phyloP scores from a whole-genome alignment of 805 yeast species.

The Phaffomyces opuntiae region DNA sequence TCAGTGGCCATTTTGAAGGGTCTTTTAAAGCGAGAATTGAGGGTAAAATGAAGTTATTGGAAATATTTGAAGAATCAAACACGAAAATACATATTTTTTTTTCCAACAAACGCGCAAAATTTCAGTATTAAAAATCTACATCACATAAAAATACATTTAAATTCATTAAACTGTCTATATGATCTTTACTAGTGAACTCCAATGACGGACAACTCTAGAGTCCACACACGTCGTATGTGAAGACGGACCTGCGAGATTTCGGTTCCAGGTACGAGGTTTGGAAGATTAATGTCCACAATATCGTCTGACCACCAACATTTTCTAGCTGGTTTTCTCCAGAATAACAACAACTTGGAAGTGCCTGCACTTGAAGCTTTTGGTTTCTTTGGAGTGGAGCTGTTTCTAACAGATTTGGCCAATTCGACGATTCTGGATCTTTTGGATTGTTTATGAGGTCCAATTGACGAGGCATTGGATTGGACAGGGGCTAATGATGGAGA shows the following conservation, averaged over 20 bases:
- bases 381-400: conserved; percentile 9
- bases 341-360: conserved; percentile 64
- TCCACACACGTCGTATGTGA: conserved; percentile 94
- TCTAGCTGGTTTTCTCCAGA: conserved; percentile 97
- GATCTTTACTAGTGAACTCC: conserved; percentile 50
- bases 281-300: conserved; percentile 36
- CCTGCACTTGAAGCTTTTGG: conserved; percentile 28
- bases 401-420: conserved; percentile 50
- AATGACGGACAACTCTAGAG: conserved; percentile 82
- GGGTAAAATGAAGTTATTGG: background rate
- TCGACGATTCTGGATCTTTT: conserved; percentile 53
- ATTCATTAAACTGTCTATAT: background rate
- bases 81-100: background rate
- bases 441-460: conserved; percentile 19
- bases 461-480: conserved; percentile 26
- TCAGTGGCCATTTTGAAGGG: background rate
- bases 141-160: background rate
- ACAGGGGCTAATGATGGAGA: conserved; percentile 37
- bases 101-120: background rate
- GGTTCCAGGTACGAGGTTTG: conserved; percentile 24
- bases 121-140: background rate
- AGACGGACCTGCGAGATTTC: conserved; percentile 48
- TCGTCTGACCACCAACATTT: conserved; percentile 97
- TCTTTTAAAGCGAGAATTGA: too few species aligned
- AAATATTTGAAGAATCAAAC: background rate